Evolutionary conservation across 176 grass and related monocot species (phyloP).

Genomic region (Hordeum vulgare): DNA sequence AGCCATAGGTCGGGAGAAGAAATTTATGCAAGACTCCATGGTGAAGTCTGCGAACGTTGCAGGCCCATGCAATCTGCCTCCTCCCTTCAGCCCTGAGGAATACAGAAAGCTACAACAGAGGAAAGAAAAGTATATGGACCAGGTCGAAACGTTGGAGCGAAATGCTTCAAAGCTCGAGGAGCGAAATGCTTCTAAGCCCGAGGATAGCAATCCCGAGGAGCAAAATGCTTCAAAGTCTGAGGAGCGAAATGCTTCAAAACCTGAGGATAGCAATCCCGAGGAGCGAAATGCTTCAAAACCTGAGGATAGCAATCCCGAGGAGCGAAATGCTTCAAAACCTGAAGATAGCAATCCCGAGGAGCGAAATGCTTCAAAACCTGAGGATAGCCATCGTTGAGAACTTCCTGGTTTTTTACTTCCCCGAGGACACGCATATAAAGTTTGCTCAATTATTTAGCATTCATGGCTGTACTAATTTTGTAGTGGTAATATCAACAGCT

Average conservation of each 20-base stretch:
- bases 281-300: background rate
- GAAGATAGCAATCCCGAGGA: background rate
- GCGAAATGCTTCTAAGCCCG: too few species aligned
- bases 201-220: constrained; percentile 9
- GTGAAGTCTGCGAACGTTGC: constrained; percentile 40
- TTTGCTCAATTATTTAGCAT: constrained; percentile 6
- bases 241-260: too few species aligned
- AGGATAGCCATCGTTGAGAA: constrained; percentile 34
- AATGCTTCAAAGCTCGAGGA: constrained; percentile 21
- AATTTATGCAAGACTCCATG: constrained; percentile 81
- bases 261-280: background rate
- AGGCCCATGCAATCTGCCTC: constrained; percentile 56
- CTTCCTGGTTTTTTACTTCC: background rate
- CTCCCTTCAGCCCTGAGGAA: constrained; percentile 50
- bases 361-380: background rate
- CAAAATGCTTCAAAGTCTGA: constrained; percentile 26
- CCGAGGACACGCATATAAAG: background rate
- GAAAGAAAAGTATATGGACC: constrained; percentile 51
- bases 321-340: constrained; percentile 35
- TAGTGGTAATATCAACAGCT: constrained; percentile 18
- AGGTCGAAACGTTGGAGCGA: constrained; percentile 58
- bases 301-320: background rate
- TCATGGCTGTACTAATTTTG: constrained; percentile 20
- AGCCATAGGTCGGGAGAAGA: constrained; percentile 41
- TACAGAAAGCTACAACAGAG: constrained; percentile 20